Evolutionary conservation across 108 stramenopile species (phyloP), one percentile per base, ranked within the genome.

Genomic region (Pinguiococcus pyrenoidosus): DNA sequence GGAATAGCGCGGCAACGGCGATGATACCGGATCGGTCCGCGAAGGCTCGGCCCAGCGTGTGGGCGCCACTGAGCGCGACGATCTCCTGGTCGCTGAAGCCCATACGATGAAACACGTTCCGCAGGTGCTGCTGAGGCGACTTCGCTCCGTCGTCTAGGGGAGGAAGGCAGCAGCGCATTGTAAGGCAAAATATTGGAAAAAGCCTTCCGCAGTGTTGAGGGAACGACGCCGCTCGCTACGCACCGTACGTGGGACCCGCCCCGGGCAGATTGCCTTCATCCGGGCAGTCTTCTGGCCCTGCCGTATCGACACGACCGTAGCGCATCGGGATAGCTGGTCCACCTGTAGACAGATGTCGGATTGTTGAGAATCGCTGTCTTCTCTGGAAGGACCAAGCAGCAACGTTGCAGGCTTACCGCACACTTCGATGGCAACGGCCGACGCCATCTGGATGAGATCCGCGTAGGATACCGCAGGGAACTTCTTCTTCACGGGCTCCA

Each of bases 91-190:
- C 91, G 29, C 62, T 69, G 39, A 93, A 62, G 30, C 91, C 91
- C 87, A 88, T 89, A 41, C 85, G 84, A 72, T 84, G 74, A 55
- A 92, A 92, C 44, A 92, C 79, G 51, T 87, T 79, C 43, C 91
- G 84, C 40, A 87, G 30, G 30, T 4, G 6, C 6, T 4, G 30
- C 2, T 46, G 46, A 21, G 56, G 48, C 13, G 26, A 26, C 47
- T n/a, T n/a, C n/a, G n/a, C n/a, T n/a, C n/a, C n/a, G n/a, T n/a
- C n/a, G n/a, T n/a, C n/a, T n/a, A 47, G 46, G 2, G 37, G 38
- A 9, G 56, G 56, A 20, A 58, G 56, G 37, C 56, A 47, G 21
- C 47, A 46, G 28, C 30, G 32, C 14, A 39, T 20, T 3, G 56
- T 46, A 3, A 58, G 30, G 4, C 30, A 8, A 7, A 8, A 32